Conservation (phyloP, 2,329 filamentous ascomycete genomes). For the Xylariaceae sp. region DNA sequence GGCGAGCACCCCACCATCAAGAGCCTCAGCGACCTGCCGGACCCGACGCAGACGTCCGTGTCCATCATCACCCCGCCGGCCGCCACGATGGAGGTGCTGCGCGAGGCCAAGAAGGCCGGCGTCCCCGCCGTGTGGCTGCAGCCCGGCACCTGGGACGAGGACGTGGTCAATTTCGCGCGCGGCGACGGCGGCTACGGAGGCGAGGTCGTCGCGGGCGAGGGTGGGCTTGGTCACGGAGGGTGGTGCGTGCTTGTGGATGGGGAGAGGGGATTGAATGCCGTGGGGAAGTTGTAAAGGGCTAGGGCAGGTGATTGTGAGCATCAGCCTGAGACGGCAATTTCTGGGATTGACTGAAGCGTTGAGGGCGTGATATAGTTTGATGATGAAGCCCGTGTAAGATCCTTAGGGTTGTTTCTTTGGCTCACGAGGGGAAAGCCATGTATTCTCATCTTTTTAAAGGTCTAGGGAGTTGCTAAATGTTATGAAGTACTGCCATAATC, state of each 20-base stretch:
- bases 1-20: conserved; percentile 60
- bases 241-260: conserved; percentile 90
- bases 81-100: conserved; percentile 68
- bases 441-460: too few species aligned
- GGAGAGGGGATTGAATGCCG: conserved; percentile 55
- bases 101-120: conserved; percentile 71
- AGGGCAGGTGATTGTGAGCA: too few species aligned
- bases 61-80: conserved; percentile 84
- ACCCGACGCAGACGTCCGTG: conserved; percentile 67
- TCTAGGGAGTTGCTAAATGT: too few species aligned
- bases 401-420: too few species aligned
- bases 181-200: neutral
- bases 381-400: too few species aligned
- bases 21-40: conserved; percentile 60
- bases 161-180: conserved; percentile 63
- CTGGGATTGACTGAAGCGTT: too few species aligned
- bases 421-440: too few species aligned
- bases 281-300: conserved; percentile 46
- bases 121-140: conserved; percentile 81
- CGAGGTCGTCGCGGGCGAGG: conserved; percentile 57
- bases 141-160: conserved; percentile 80
- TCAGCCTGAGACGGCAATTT: too few species aligned
- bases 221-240: conserved; percentile 64
- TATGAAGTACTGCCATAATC: too few species aligned
- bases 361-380: too few species aligned